Evolutionary conservation across 768 basidiomycete genomes (phyloP), one percentile per base, ranked within the genome.

Genomic region (Fistulinella prunicolor): DNA sequence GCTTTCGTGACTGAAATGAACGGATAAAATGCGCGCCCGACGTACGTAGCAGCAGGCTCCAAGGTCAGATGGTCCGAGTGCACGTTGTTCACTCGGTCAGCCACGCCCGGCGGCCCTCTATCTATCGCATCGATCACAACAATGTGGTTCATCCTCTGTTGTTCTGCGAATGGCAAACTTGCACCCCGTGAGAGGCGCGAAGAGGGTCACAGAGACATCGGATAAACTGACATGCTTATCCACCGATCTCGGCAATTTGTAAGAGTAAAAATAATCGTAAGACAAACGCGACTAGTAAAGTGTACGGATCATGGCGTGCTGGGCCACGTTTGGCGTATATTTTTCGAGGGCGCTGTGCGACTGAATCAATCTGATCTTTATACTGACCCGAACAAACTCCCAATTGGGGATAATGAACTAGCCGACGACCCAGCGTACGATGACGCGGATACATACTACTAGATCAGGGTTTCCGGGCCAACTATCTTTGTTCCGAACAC

Each of bases 401-500:
- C 42, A 48, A 35, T 42, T 53, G 43, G 46, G 28, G 44, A 26
- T 36, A 28, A 26, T 17, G 41, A 28, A 44, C 16, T 37, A 61
- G 47, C 62, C 50, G 59, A 53, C 54, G 55, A 53, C 40, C 58
- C 51, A 54, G 57, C 42, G 28, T n/a, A 47, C 51, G 45, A 54
- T 50, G 58, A 57, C 52, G 48, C 49, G 38, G 44, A 17, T 5
- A 10, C 6, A 16, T 51, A 20, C 38, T 47, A 26, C 56, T 45
- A 48, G 56, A 54, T 56, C 54, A 48, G 62, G 61, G 57, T 53
- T 48, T 42, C 49, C 41, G 52, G 51, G 46, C 32, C 48, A 46
- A 54, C 53, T 48, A 57, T 55, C 55, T 56, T 59, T 55, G 62
- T 54, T 60, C 62, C 60, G 62, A 42, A 36, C 29, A 45, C 49